Evolutionary conservation across 805 yeast species (phyloP), one percentile per base, ranked within the genome.

Genomic region (Ogataea sp.): DNA sequence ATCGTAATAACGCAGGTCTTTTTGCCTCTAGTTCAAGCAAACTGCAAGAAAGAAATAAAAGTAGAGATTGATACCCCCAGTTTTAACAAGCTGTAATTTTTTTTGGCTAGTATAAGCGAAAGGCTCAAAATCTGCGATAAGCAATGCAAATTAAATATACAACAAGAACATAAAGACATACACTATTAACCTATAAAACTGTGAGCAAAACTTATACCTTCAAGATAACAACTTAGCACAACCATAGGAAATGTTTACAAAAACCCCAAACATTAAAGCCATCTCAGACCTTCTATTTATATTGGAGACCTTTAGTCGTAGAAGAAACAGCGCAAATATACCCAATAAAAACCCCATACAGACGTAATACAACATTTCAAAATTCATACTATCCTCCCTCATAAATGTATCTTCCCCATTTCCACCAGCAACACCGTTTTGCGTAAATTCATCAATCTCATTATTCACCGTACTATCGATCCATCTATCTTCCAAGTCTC

Each of bases 401-500:
- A 34, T 23, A 20, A 24, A 11, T 17, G 16, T 11, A 4, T 25
- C 34, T 5, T 24, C 31, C 25, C 29, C 37, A 5, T n/a, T 15
- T 13, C 29, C 29, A 13, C 27, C 26, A 9, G 16, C 20, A 5
- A 21, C 34, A 18, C 34, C 37, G 11, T 31, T 32, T 4, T 30
- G 63, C 27, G 68, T 66, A 30, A 69, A 66, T 36, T 65, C 71
- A 37, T 67, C 73, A 39, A 68, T 70, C 39, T 67, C 71, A 38
- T 70, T 73, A 40, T 71, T 71, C 4, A 75, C 83, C 1, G 87
- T 82, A 36, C 81, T 77, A 47, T 87, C 93, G 44, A 87, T 83
- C 95, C 96, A 88, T 41, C 85, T 68, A 48, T 87, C 96, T 54
- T 87, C 96, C 42, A 86, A 57, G 46, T 80, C 80, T 37, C 86